These are phyloP conservation scores for Bipolaris sorokiniana DNA, from an alignment of 2,329 filamentous ascomycete genomes.

Conservation along the genomic window DNA sequence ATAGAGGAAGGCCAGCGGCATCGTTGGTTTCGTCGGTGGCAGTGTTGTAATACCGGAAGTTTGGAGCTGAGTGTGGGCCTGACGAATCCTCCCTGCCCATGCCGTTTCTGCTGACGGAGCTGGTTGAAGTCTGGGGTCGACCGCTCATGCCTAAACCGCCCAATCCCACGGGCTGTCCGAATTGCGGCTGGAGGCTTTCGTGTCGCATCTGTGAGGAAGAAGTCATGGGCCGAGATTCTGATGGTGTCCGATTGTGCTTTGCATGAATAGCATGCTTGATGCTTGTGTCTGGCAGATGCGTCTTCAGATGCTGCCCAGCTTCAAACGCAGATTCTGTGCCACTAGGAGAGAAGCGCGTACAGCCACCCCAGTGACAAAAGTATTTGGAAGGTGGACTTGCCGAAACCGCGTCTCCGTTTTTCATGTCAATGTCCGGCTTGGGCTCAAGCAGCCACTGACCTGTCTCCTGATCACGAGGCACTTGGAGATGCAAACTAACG, in stretches of 20 bases:
- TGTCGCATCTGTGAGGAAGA: constrained; percentile 37
- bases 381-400: constrained; percentile 53
- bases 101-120: constrained; percentile 30
- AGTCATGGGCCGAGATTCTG: constrained; percentile 36
- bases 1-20: constrained; percentile 78
- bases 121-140: constrained; percentile 22
- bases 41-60: constrained; percentile 54
- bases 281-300: constrained; percentile 63
- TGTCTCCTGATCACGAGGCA: constrained; percentile 57
- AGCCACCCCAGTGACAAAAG: constrained; percentile 71
- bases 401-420: constrained; percentile 55
- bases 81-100: constrained; percentile 25
- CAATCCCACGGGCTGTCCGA: constrained; percentile 38
- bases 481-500: constrained; percentile 66
- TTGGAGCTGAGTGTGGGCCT: constrained; percentile 28
- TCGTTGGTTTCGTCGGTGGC: constrained; percentile 58
- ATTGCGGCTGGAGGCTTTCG: constrained; percentile 42
- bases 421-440: constrained; percentile 47
- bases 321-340: constrained; percentile 51
- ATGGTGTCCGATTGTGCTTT: constrained; percentile 57
- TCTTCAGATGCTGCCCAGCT: constrained; percentile 70
- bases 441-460: constrained; percentile 59
- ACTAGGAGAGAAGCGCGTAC: constrained; percentile 60
- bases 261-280: constrained; percentile 48
- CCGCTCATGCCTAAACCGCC: constrained; percentile 37